Evolutionary conservation across 2,329 filamentous ascomycete genomes (phyloP).

Genomic region (Aureobasidium leucospermi): DNA sequence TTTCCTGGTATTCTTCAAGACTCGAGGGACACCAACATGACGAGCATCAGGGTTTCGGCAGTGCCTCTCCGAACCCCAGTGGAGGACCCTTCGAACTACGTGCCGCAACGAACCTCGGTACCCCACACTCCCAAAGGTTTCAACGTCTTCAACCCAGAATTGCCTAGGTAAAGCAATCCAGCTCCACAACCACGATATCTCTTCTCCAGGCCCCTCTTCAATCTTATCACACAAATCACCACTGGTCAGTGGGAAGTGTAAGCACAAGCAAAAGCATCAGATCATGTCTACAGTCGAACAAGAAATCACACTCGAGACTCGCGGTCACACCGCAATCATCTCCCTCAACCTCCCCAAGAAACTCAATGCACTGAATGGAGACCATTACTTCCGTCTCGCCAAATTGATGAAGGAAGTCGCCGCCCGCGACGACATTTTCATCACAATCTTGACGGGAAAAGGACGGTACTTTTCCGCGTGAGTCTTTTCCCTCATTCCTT

Average conservation of each 20-base stretch:
- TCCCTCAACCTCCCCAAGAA: slow-evolving; percentile 80
- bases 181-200: background rate
- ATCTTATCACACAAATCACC: background rate
- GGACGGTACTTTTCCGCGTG: slow-evolving; percentile 85
- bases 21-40: background rate
- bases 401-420: slow-evolving; percentile 70
- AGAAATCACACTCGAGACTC: slow-evolving; percentile 53
- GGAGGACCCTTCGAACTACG: background rate
- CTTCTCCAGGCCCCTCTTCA: background rate
- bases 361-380: slow-evolving; percentile 70
- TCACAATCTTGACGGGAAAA: slow-evolving; percentile 77
- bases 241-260: background rate
- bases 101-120: background rate
- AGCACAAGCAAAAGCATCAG: background rate
- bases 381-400: slow-evolving; percentile 71
- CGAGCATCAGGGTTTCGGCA: background rate
- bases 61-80: background rate
- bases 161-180: background rate
- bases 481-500: slow-evolving; percentile 22
- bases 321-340: slow-evolving; percentile 69
- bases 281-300: slow-evolving; percentile 28
- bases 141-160: background rate
- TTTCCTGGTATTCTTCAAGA: no score
- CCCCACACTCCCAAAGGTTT: background rate
- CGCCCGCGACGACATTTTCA: slow-evolving; percentile 66